Conservation (phyloP, 352 stramenopile genomes). For the Hyaloperonospora brassicae region DNA sequence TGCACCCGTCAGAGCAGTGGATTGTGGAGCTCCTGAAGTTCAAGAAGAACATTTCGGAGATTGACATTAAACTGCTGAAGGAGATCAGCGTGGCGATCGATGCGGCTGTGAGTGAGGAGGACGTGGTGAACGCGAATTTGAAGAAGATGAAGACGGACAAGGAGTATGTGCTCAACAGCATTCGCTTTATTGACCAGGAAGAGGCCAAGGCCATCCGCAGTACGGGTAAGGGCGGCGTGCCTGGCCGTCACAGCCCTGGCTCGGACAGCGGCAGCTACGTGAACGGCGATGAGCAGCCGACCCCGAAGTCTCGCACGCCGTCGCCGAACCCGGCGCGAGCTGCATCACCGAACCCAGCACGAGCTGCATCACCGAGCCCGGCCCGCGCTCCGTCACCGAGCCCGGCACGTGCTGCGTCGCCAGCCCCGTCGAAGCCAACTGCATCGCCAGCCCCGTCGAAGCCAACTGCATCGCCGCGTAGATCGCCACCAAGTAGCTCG, state of each 20-base stretch:
- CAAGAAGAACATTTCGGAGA: constrained; percentile 82
- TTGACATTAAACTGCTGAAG: constrained; percentile 61
- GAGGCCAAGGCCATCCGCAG: constrained; percentile 81
- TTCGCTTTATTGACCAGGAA: constrained; percentile 85
- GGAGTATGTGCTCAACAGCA: constrained; percentile 85
- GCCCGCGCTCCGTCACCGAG: too few relatives aligned
- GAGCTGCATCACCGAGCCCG: constrained; percentile 12
- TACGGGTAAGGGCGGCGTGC: constrained; percentile 56
- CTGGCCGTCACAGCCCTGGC: constrained; percentile 37
- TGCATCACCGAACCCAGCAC: constrained; percentile 19
- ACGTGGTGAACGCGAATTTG: constrained; percentile 49
- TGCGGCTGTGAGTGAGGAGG: constrained; percentile 50
- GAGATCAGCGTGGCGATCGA: constrained; percentile 49
- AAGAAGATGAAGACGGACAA: constrained; percentile 86
- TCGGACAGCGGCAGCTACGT: constrained; percentile 53
- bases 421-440: constrained; percentile 9
- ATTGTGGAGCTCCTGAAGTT: constrained; percentile 81
- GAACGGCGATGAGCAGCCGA: constrained; percentile 30
- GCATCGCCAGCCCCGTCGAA: constrained; percentile 19
- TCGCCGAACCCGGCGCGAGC: constrained; percentile 28
- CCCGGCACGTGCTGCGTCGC: too few relatives aligned
- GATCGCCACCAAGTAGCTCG: constrained; percentile 11
- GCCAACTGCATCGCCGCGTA: constrained; percentile 12
- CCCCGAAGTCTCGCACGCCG: constrained; percentile 26
- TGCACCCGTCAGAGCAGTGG: constrained; percentile 82